Evolutionary conservation across 371 early-diverging fungal genomes (phyloP).

Genomic region (Actinomortierella ambigua): DNA sequence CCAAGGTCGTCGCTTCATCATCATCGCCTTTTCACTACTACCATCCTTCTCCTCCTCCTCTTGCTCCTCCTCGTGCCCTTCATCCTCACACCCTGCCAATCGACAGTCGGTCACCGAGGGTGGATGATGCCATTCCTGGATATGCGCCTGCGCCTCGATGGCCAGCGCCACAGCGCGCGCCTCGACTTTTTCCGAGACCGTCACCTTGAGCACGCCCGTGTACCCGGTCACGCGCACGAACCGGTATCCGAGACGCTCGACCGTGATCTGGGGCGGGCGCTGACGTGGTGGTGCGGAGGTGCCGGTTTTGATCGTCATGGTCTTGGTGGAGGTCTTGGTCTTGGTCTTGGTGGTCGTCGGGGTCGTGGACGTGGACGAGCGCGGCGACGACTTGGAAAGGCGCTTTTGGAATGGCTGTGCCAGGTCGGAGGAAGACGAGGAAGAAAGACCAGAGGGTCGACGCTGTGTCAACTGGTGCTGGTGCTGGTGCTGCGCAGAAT

Average conservation of each 20-base stretch:
- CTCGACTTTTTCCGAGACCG: constrained; percentile 40
- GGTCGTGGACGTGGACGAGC: background rate
- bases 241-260: constrained; percentile 38
- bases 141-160: constrained; percentile 25
- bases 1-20: constrained; percentile 19
- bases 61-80: background rate
- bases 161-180: constrained; percentile 41
- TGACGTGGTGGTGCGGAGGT: too few relatives aligned
- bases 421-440: too few relatives aligned
- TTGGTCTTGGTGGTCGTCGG: constrained; percentile 8
- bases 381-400: too few relatives aligned
- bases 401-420: too few relatives aligned
- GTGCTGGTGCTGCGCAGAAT: too few relatives aligned
- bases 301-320: too few relatives aligned
- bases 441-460: too few relatives aligned
- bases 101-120: background rate
- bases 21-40: constrained; percentile 19
- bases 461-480: too few relatives aligned
- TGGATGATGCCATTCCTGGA: constrained; percentile 20
- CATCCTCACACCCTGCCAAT: background rate
- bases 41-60: background rate
- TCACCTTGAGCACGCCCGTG: constrained; percentile 39
- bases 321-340: too few relatives aligned
- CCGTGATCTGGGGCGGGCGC: constrained; percentile 11
- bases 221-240: constrained; percentile 40